These are phyloP conservation scores for Drosera capensis DNA, from an alignment of 148 eudicot genomes.

Conservation along the genomic window DNA sequence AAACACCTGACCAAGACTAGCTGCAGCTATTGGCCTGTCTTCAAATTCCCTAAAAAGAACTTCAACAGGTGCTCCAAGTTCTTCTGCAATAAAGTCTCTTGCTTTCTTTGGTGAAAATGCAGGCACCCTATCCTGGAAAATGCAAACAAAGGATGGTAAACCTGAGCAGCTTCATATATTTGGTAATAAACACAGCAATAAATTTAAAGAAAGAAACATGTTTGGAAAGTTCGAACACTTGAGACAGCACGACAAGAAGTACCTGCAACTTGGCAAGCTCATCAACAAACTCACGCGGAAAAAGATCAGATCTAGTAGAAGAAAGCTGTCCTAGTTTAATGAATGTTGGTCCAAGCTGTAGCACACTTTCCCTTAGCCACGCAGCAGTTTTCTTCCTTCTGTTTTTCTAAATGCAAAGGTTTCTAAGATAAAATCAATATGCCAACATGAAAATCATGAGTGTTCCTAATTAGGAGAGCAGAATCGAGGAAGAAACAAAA, in stretches of 20 bases:
- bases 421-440: no score
- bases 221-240: neutral
- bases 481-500: no score
- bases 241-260: neutral
- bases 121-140: conserved; percentile 86
- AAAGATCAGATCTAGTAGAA: conserved; percentile 91
- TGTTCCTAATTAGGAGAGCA: no score
- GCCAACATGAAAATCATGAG: no score
- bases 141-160: conserved; percentile 4
- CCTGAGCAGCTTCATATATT: neutral
- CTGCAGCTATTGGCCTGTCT: conserved; percentile 92
- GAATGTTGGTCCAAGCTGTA: conserved; percentile 98
- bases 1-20: conserved; percentile 99
- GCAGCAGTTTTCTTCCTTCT: conserved; percentile 74
- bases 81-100: conserved; percentile 50
- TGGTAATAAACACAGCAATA: neutral
- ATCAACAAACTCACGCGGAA: conserved; percentile 83
- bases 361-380: conserved; percentile 77
- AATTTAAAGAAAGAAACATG: neutral
- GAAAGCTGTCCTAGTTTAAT: conserved; percentile 87
- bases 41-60: conserved; percentile 74
- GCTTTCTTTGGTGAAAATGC: conserved; percentile 84
- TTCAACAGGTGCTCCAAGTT: conserved; percentile 76
- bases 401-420: conserved; percentile 22
- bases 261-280: conserved; percentile 99